Conservation (phyloP, 441 rosid species). For the Croton setiger region DNA sequence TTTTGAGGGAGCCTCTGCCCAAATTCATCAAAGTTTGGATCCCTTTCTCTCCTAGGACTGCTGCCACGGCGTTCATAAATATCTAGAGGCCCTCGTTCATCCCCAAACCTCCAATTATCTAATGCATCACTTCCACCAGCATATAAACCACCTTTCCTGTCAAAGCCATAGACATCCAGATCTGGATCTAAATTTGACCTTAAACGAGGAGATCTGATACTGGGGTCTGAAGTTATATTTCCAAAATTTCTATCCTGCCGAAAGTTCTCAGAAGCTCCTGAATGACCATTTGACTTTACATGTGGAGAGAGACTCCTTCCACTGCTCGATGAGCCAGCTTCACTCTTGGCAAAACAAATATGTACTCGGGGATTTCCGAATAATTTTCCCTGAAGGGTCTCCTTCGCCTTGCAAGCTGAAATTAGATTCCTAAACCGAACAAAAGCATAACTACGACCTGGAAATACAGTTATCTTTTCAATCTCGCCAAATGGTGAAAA, state of each 20-base stretch:
- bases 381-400: constrained; percentile 88
- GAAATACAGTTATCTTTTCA: constrained; percentile 77
- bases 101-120: constrained; percentile 57
- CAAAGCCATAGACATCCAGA: constrained; percentile 47
- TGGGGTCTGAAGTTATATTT: constrained; percentile 36
- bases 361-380: constrained; percentile 96
- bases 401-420: constrained; percentile 88
- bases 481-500: constrained; percentile 91
- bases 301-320: constrained; percentile 68
- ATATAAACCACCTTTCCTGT: constrained; percentile 47
- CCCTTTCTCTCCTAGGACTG: constrained; percentile 60
- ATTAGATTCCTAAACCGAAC: constrained; percentile 60
- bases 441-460: constrained; percentile 98
- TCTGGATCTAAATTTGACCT: constrained; percentile 45
- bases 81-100: constrained; percentile 49
- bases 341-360: constrained; percentile 88
- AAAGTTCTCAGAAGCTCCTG: constrained; percentile 53
- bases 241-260: constrained; percentile 49
- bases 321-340: constrained; percentile 55
- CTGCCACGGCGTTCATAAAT: constrained; percentile 50
- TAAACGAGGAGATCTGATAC: constrained; percentile 50
- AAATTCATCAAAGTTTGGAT: constrained; percentile 38
- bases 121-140: constrained; percentile 43
- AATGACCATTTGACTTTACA: constrained; percentile 43
- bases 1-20: constrained; percentile 40